Evolutionary conservation across 768 basidiomycete genomes (phyloP).

Genomic region (Boletus vinaceobasis): DNA sequence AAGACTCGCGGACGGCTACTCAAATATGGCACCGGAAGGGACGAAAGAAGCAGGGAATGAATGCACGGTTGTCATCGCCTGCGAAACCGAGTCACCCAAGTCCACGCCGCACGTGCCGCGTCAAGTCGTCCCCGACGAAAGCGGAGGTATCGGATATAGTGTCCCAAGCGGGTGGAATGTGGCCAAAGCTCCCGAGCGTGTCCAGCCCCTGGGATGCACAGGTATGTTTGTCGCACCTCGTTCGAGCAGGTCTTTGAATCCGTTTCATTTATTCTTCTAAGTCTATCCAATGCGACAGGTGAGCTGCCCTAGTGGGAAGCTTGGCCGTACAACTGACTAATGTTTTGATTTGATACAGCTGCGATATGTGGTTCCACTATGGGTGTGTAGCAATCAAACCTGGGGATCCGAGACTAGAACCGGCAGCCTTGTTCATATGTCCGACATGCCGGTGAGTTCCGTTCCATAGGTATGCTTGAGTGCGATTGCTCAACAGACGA

Average conservation of each 20-base stretch:
- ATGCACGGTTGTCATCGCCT: background rate
- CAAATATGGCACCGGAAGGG: background rate
- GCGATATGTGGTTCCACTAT: slow-evolving; percentile 49
- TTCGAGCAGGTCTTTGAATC: background rate
- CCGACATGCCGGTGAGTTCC: slow-evolving; percentile 38
- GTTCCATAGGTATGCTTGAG: background rate
- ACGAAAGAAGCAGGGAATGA: background rate
- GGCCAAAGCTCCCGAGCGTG: slow-evolving; percentile 12
- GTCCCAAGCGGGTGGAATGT: background rate
- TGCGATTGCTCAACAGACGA: background rate
- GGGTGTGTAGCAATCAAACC: slow-evolving; percentile 44
- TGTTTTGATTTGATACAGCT: slow-evolving; percentile 25
- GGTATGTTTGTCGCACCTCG: slow-evolving; percentile 4
- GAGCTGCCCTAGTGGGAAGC: slow-evolving; percentile 4
- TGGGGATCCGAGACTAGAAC: slow-evolving; percentile 37
- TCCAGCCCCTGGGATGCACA: slow-evolving; percentile 24
- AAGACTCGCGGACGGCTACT: background rate
- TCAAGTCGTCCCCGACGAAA: background rate
- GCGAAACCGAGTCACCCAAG: background rate
- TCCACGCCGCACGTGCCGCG: background rate
- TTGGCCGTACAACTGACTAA: background rate
- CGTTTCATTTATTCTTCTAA: background rate
- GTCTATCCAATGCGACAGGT: slow-evolving; percentile 38
- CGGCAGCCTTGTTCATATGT: slow-evolving; percentile 36
- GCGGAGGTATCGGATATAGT: background rate